A percentile compares a stretch with the other conserved stretches of the same genome.
Conservation (phyloP, 1,139 yeast genomes). For the Debaryomyces nepalensis region DNA sequence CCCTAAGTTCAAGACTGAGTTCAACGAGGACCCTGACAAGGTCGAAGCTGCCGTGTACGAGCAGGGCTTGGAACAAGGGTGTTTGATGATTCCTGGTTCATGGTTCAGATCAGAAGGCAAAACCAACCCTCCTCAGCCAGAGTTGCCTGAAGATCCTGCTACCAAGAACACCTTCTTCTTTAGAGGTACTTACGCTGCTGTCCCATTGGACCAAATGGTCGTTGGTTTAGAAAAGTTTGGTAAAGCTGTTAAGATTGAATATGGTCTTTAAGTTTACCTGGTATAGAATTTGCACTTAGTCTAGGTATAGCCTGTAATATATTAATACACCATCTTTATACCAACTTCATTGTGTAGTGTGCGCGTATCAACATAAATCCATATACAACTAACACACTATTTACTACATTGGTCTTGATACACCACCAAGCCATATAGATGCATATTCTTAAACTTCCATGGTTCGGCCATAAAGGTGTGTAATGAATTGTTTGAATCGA, state of each 20-base stretch:
- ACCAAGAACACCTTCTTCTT: conserved; percentile 61
- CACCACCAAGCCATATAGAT: conserved; percentile 32
- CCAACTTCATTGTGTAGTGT: too few species aligned
- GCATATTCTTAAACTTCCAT: conserved; percentile 82
- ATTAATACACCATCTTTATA: too few species aligned
- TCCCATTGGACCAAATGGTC: conserved; percentile 62
- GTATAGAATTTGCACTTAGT: neutral
- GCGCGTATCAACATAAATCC: conserved; percentile 10
- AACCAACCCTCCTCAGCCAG: conserved; percentile 56
- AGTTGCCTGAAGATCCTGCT: conserved; percentile 36
- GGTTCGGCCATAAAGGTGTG: conserved; percentile 77
- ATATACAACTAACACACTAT: neutral
- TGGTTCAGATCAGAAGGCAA: conserved; percentile 70
- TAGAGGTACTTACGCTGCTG: conserved; percentile 92
- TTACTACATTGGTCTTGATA: too few species aligned
- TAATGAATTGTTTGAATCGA: conserved; percentile 11
- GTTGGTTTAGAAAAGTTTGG: conserved; percentile 70
- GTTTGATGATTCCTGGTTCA: conserved; percentile 85
- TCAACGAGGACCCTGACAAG: conserved; percentile 54
- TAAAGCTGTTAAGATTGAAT: conserved; percentile 55
- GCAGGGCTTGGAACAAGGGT: conserved; percentile 64
- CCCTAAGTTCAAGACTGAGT: conserved; percentile 63
- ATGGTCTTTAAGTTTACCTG: conserved; percentile 24
- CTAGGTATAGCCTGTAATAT: neutral
- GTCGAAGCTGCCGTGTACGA: conserved; percentile 72